Evolutionary conservation across 2,329 filamentous ascomycete genomes (phyloP).

Genomic region (Fusarium coicis): DNA sequence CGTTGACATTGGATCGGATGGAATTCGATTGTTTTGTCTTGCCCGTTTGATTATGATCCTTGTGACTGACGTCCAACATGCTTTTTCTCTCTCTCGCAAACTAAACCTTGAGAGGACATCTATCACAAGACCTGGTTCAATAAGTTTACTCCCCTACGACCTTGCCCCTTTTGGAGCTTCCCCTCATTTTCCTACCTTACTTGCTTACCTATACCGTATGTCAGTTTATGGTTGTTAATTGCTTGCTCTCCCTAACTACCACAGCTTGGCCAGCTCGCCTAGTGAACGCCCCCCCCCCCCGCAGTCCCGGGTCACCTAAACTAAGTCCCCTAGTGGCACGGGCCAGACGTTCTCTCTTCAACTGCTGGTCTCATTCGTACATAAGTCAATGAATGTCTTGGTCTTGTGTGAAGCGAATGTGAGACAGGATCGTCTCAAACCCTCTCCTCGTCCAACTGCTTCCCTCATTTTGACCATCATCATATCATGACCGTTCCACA

Average conservation of each 20-base stretch:
- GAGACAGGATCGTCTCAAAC: conserved; percentile 27
- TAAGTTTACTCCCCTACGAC: neutral
- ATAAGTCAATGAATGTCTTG: conserved; percentile 26
- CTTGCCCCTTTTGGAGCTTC: conserved; percentile 34
- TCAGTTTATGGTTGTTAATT: neutral
- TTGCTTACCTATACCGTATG: neutral
- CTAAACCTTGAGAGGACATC: conserved; percentile 18
- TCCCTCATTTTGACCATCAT: conserved; percentile 11
- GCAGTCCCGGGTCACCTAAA: neutral
- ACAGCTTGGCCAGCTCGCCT: neutral
- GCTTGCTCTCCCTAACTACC: neutral
- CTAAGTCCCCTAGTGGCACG: conserved; percentile 21
- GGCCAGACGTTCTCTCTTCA: conserved; percentile 12
- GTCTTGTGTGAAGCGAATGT: conserved; percentile 32
- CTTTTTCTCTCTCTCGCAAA: conserved; percentile 21
- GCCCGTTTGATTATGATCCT: conserved; percentile 4
- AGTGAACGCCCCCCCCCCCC: neutral
- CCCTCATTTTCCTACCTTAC: conserved; percentile 17
- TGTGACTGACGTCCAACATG: conserved; percentile 5
- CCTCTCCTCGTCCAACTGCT: conserved; percentile 17
- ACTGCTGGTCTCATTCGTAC: conserved; percentile 1
- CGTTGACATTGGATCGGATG: neutral
- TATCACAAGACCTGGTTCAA: conserved; percentile 27
- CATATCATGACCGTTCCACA: conserved; percentile 33
- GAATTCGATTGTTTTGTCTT: conserved; percentile 6